Base-by-base conservation (phyloP, 345 rosid genomes). In the Eucalyptus shirleyi region DNA sequence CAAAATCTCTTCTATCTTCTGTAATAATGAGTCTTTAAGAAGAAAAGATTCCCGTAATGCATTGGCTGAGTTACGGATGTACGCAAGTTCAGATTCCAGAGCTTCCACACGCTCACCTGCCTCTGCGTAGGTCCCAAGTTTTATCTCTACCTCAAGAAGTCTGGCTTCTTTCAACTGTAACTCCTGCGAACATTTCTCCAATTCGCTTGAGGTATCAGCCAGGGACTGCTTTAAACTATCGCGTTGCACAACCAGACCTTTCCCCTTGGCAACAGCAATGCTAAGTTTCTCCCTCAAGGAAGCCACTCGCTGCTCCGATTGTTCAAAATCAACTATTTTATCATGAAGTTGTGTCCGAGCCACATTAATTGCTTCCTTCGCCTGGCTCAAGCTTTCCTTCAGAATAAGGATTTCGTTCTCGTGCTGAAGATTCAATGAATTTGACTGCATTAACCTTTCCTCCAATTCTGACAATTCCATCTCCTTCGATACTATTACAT, bases 251-350 rank as follows among this genome's bases (percentile, higher is more conserved):
- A 97, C 92, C 92, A 98, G 92, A 89, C 98, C 98, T 93, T 98
- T 98, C 87, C 99, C 99, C 92, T 98, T 98, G 69, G 98, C 93
- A 91, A 98, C 99, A 87, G 99, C 99, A 86, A 98, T 96, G 93
- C 99, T 89, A 88, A 97, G 99, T 95, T 97, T 98, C 94, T 98
- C 99, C 93, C 99, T 95, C 86, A 96, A 89, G 34, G 98, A 95
- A 89, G 94, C 93, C 77, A 95, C 93, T 90, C 97, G 94, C 93
- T 95, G 98, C 91, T 97, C 99, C 86, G 99, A 95, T 90, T 93
- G 98, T 89, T 94, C 97, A 87, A 97, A 94, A 90, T 98, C 99
- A 90, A 88, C 89, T 62, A 89, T 90, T 90, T 95, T 98, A 87
- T 93, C 95, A 89, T 91, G 94, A 55, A 95, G 92, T 90, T 95